Base-by-base conservation (phyloP, 352 stramenopile species). In the Phytopythium cucurbitacearum region DNA sequence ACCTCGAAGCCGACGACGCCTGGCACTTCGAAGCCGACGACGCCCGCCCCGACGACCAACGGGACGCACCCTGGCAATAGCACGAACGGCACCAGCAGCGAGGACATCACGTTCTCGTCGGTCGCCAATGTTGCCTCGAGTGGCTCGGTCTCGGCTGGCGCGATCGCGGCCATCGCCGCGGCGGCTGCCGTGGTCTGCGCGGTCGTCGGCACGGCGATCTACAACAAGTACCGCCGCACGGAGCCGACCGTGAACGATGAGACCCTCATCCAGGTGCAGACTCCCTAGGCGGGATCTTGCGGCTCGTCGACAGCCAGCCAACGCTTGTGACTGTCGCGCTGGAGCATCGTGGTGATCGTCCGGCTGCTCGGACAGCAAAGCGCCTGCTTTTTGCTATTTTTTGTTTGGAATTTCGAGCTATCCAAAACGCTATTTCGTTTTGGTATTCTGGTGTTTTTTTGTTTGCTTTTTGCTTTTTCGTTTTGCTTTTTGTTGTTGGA, bases 181-280 rank as follows among this genome's bases (percentile, higher is more conserved):
- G 64, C 56, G 2, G 64, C 67, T 6, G 67, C 60, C 12, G 67
- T 56, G 4, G 64, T 71, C 28, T 64, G 60, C n/a, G 64, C 62
- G 9, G 56, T 65, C 35, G 63, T 65, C 21, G 67, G 67, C 11
- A 57, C 65, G 35, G 60, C 61, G 15, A 62, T 76, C 39, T 76
- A 73, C 64, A 61, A 68, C 15, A 61, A 73, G 55, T 57, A 69
- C 59, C 45, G 48, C 37, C 61, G 60, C 37, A 60, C 48, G 32
- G 48, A 49, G 44, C 49, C 57, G 0, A 33, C 51, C 37, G 47
- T 48, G 39, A 36, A 62, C 7, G 21, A 53, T 33, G 44, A 62
- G 40, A 41, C 57, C 21, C 62, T 65, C 59, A 51, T 67, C 16
- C 59, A 67, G n/a, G 52, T 73, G 46, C 49, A 70, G 43, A 73